phyloP scores from a whole-genome alignment of 2,329 filamentous ascomycete species.

The Alternaria brassicicola region DNA sequence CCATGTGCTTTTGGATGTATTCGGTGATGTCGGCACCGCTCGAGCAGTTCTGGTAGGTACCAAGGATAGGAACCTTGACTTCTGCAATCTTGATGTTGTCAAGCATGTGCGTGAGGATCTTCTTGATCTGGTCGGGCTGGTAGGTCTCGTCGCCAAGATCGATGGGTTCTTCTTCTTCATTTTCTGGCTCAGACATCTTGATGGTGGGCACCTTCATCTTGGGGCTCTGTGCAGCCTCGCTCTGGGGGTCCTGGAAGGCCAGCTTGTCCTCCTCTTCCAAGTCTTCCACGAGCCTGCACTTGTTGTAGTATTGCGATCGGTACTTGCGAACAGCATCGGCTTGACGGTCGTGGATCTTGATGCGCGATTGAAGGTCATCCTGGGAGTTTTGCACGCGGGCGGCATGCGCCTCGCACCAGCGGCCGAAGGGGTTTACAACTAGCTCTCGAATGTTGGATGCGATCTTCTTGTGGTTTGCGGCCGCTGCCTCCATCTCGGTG shows the following conservation, averaged over 20 bases:
- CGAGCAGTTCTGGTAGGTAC: constrained; percentile 92
- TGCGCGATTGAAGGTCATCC: constrained; percentile 86
- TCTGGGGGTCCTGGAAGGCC: constrained; percentile 85
- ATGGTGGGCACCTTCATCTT: constrained; percentile 77
- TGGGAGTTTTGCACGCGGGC: constrained; percentile 90
- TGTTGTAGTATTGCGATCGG: constrained; percentile 97
- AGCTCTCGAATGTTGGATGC: constrained; percentile 95
- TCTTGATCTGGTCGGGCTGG: constrained; percentile 84
- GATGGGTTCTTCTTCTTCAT: constrained; percentile 75
- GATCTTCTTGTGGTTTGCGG: constrained; percentile 92
- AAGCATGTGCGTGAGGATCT: constrained; percentile 84
- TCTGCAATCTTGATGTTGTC: constrained; percentile 86
- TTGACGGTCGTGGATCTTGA: constrained; percentile 93
- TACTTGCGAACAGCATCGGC: constrained; percentile 90
- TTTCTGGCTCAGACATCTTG: constrained; percentile 75
- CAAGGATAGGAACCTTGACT: constrained; percentile 92
- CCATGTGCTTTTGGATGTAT: constrained; percentile 89
- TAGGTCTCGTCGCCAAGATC: constrained; percentile 93
- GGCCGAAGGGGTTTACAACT: constrained; percentile 89
- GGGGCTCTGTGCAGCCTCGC: constrained; percentile 56
- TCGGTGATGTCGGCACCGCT: constrained; percentile 92
- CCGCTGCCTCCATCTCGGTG: constrained; percentile 87
- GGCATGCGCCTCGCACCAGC: constrained; percentile 96
- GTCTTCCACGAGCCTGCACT: constrained; percentile 94
- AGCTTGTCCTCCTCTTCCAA: constrained; percentile 98